Conservation (phyloP, 202 grass and related monocot genomes). For the Tripidium arundinaceum region DNA sequence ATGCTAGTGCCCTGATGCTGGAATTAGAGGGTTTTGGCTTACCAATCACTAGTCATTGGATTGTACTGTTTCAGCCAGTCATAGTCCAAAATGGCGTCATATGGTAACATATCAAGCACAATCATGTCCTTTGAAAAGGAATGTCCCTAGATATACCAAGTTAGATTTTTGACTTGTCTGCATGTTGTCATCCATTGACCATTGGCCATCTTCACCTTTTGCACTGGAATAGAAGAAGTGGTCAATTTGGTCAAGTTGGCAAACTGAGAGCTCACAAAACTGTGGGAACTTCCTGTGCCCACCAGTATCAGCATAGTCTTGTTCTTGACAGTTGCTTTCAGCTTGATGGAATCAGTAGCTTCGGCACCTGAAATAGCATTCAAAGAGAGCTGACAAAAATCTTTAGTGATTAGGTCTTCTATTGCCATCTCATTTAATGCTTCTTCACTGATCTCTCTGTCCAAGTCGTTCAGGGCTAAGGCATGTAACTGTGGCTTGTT, state of each 20-base stretch:
- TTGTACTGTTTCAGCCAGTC: too few species aligned
- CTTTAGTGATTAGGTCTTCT: rapidly evolving
- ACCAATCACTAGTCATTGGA: too few species aligned
- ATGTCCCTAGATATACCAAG: too few species aligned
- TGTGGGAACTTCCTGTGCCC: rapidly evolving
- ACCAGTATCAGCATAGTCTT: not conserved
- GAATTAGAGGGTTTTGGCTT: too few species aligned
- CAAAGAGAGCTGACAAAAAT: rapidly evolving
- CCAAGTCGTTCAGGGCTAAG: not conserved
- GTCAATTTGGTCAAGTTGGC: rapidly evolving
- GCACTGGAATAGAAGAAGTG: rapidly evolving
- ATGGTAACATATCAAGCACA: too few species aligned
- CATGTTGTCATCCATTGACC: too few species aligned
- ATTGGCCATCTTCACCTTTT: too few species aligned
- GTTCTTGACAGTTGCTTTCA: rapidly evolving
- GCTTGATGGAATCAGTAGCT: rapidly evolving
- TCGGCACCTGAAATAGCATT: not conserved
- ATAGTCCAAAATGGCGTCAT: too few species aligned
- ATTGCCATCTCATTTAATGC: rapidly evolving
- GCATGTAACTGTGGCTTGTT: not conserved
- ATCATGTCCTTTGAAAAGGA: too few species aligned
- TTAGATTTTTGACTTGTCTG: too few species aligned
- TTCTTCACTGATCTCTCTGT: rapidly evolving
- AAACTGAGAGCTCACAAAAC: not conserved
- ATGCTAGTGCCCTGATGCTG: too few species aligned